phyloP scores from a whole-genome alignment of 106 monocot species.

The Allium cepa region DNA sequence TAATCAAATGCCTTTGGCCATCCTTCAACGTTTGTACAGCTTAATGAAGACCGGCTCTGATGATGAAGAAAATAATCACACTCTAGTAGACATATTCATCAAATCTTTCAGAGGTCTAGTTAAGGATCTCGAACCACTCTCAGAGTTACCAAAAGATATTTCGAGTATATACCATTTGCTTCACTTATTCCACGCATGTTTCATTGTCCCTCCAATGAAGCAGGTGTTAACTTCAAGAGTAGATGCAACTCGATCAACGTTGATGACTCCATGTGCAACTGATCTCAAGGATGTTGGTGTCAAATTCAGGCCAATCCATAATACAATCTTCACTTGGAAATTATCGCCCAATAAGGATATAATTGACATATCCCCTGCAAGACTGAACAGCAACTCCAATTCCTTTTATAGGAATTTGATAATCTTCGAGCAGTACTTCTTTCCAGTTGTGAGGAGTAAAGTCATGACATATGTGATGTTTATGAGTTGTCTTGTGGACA shows the following conservation, averaged over 20 bases:
- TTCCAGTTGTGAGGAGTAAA: slow-evolving; percentile 1
- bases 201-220: background rate
- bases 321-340: slow-evolving; percentile 1
- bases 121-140: background rate
- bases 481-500: slow-evolving; percentile 1
- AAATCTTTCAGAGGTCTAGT: background rate
- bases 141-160: background rate
- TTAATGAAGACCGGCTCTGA: background rate
- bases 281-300: slow-evolving; percentile 2
- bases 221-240: background rate
- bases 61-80: background rate
- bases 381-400: slow-evolving; percentile 8
- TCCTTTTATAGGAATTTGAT: slow-evolving; percentile 3
- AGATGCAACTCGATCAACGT: background rate
- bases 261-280: slow-evolving; percentile 3
- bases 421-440: slow-evolving; percentile 4
- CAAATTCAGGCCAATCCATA: background rate
- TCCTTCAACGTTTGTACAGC: background rate
- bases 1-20: slow-evolving; percentile 3
- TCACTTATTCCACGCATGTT: slow-evolving; percentile 7
- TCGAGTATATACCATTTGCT: slow-evolving; percentile 1
- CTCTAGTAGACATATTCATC: background rate
- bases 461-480: slow-evolving; percentile 44
- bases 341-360: background rate
- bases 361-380: slow-evolving; percentile 4